A percentile compares a stretch with the other conserved stretches of the same genome.
These are phyloP conservation scores for Sarocladium kiliense DNA, from an alignment of 2,329 filamentous ascomycete genomes.

Conservation along the genomic window DNA sequence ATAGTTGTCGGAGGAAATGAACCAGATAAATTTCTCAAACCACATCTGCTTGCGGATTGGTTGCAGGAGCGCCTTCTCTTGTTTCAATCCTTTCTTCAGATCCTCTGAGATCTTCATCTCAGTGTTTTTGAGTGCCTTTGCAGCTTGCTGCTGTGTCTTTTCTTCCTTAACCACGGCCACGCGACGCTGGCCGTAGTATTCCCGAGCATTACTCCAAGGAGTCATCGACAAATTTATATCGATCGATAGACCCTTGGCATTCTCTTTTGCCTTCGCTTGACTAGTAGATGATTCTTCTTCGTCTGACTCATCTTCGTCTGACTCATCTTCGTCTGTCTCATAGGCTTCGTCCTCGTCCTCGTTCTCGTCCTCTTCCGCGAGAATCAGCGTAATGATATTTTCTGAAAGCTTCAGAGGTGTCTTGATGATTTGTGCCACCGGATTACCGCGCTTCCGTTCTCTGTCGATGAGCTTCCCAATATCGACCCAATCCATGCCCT, in stretches of 20 bases:
- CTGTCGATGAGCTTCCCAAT: slow-evolving; percentile 83
- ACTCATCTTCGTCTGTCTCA: slow-evolving; percentile 63
- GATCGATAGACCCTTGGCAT: slow-evolving; percentile 58
- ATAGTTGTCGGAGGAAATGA: slow-evolving; percentile 93
- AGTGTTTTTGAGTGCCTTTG: slow-evolving; percentile 79
- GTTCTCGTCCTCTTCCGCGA: slow-evolving; percentile 65
- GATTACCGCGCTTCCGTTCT: slow-evolving; percentile 75
- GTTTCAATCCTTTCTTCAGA: slow-evolving; percentile 81
- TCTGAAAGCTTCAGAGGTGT: slow-evolving; percentile 86
- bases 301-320: slow-evolving; percentile 52
- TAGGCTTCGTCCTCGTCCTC: slow-evolving; percentile 53
- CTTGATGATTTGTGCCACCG: slow-evolving; percentile 81
- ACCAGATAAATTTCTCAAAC: slow-evolving; percentile 98
- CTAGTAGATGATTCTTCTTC: slow-evolving; percentile 26
- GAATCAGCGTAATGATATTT: slow-evolving; percentile 75
- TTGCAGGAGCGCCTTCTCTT: slow-evolving; percentile 82
- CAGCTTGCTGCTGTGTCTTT: slow-evolving; percentile 77
- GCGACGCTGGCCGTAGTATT: slow-evolving; percentile 89
- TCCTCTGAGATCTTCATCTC: slow-evolving; percentile 84
- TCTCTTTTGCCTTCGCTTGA: slow-evolving; percentile 31
- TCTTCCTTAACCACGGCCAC: slow-evolving; percentile 80
- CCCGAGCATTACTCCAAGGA: slow-evolving; percentile 82
- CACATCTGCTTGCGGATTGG: slow-evolving; percentile 80
- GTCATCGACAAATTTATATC: slow-evolving; percentile 81
- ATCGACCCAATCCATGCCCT: slow-evolving; percentile 97